phyloP scores from a whole-genome alignment of 345 rosid genomes.

The Salix purpurea region DNA sequence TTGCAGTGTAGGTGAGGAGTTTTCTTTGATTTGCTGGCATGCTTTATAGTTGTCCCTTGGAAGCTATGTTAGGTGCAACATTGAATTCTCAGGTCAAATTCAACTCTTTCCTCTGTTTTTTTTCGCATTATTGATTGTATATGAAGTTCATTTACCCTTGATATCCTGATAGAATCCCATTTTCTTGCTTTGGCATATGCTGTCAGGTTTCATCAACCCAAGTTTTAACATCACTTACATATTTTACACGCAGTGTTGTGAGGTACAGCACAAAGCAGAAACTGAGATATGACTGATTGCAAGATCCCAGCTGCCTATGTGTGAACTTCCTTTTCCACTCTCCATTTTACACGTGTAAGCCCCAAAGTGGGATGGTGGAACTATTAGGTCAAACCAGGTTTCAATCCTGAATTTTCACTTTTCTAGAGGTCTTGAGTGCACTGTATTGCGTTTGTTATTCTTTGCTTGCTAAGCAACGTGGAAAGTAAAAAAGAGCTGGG shows the following conservation, averaged over 20 bases:
- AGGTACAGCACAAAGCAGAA: constrained; percentile 7
- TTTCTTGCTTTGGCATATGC: not conserved
- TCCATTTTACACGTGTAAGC: constrained; percentile 15
- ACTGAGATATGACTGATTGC: constrained; percentile 31
- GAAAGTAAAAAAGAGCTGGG: constrained; percentile 6
- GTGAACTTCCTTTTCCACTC: constrained; percentile 2
- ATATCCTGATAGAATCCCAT: constrained; percentile 4
- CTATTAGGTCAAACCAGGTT: constrained; percentile 10
- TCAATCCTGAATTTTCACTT: not conserved
- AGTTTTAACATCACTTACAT: not conserved
- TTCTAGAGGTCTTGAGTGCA: constrained; percentile 1
- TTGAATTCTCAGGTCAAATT: constrained; percentile 31
- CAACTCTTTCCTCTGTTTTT: not conserved
- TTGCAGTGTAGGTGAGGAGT: constrained; percentile 16
- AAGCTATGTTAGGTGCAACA: constrained; percentile 48
- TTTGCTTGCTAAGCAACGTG: constrained; percentile 41
- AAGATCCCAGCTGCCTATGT: constrained; percentile 25
- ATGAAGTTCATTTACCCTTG: not conserved
- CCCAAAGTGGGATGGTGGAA: constrained; percentile 12
- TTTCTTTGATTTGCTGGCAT: constrained; percentile 22
- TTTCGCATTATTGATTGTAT: not conserved
- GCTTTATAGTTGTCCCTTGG: constrained; percentile 16
- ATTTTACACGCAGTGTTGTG: not conserved
- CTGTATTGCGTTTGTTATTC: constrained; percentile 10
- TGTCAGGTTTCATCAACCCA: not conserved